phyloP scores from a whole-genome alignment of 495 filamentous ascomycete species.

The Aspergillus homomorphus region DNA sequence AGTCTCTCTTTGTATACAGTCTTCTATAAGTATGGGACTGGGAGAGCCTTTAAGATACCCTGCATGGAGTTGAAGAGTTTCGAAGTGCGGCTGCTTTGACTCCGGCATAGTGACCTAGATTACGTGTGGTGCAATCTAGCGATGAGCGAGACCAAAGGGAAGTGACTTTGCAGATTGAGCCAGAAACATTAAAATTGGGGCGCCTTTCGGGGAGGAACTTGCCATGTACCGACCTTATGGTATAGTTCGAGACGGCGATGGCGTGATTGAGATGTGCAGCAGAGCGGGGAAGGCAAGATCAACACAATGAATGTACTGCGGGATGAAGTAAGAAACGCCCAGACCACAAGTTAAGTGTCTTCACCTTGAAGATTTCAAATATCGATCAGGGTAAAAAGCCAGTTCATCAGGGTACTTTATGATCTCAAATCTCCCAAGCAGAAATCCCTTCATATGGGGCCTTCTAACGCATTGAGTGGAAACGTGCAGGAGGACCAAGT shows the following conservation, averaged over 20 bases:
- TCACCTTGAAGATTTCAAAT: too few species aligned
- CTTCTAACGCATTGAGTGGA: too few species aligned
- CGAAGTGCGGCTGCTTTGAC: constrained; percentile 54
- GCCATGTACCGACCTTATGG: not conserved
- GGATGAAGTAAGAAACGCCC: too few species aligned
- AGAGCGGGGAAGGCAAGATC: not conserved
- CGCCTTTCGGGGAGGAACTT: not conserved
- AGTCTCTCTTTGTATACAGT: constrained; percentile 4
- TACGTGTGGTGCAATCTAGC: not conserved
- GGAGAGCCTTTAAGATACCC: constrained; percentile 56
- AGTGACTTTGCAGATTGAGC: not conserved
- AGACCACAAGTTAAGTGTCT: too few species aligned
- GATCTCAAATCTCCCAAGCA: too few species aligned
- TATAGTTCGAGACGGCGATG: constrained; percentile 4
- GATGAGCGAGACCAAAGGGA: not conserved
- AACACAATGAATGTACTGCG: too few species aligned
- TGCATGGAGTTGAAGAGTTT: constrained; percentile 95
- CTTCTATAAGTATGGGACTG: not conserved
- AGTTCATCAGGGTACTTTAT: too few species aligned
- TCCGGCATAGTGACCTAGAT: constrained; percentile 28
- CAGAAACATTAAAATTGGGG: not conserved
- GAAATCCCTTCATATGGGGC: too few species aligned
- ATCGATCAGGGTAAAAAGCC: too few species aligned
- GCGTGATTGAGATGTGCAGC: constrained; percentile 14
- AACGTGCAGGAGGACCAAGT: too few species aligned